Percentiles rank a stretch among this genome's conserved stretches.
phyloP scores from a whole-genome alignment of 1,284 basidiomycete genomes.

The Fistulinella cinereoalba region DNA sequence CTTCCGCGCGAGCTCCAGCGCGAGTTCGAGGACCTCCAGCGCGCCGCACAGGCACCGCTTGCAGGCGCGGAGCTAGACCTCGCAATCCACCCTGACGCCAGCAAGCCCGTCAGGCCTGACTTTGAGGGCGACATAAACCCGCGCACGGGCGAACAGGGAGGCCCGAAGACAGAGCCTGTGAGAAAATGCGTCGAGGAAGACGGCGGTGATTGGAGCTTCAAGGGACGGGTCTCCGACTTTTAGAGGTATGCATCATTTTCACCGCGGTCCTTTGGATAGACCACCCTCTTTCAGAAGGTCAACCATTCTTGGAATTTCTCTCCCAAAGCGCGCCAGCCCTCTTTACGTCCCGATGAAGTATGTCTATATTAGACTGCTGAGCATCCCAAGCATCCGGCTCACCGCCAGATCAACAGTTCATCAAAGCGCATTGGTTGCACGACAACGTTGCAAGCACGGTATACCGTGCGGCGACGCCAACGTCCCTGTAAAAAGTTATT shows the following conservation, averaged over 20 bases:
- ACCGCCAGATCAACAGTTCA: too few species aligned
- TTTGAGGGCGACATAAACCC: constrained; percentile 77
- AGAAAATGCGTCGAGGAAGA: constrained; percentile 50
- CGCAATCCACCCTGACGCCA: constrained; percentile 67
- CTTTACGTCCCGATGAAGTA: too few species aligned
- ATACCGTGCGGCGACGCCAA: too few species aligned
- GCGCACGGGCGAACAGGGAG: constrained; percentile 69
- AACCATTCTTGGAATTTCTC: too few species aligned
- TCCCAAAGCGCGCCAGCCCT: too few species aligned
- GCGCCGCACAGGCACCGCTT: constrained; percentile 51
- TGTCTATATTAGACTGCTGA: too few species aligned
- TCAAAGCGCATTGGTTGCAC: too few species aligned
- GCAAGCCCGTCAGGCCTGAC: constrained; percentile 52
- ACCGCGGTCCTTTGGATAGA: neutral
- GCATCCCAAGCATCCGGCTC: too few species aligned
- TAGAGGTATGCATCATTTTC: constrained; percentile 32
- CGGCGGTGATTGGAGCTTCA: constrained; percentile 80
- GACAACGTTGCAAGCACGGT: too few species aligned
- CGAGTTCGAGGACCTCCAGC: constrained; percentile 74
- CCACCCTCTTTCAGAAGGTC: too few species aligned
- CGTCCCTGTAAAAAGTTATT: too few species aligned
- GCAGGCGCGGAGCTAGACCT: constrained; percentile 38
- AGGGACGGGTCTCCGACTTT: constrained; percentile 80
- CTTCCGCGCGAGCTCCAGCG: constrained; percentile 69
- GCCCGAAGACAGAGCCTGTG: constrained; percentile 75